A percentile compares a stretch with the other conserved stretches of the same genome.
Conservation (phyloP, 164 flowering plant genomes). For the Hamamelis virginiana region DNA sequence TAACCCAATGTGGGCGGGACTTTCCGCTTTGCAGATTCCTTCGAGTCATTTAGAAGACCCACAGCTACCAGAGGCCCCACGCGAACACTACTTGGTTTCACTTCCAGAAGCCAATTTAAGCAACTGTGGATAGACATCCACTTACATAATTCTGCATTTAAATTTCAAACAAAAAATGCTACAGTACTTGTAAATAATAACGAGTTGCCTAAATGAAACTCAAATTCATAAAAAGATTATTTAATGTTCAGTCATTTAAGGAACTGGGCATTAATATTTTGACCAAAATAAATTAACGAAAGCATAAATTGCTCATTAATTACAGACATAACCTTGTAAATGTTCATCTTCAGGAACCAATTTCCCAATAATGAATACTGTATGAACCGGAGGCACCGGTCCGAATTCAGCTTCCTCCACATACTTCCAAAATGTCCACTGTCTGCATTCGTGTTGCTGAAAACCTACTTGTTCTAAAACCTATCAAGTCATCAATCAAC, state of each 20-base stretch:
- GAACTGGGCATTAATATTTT: too few species aligned
- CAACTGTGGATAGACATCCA: conserved; percentile 68
- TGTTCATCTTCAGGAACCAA: conserved; percentile 24
- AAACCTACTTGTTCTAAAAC: conserved; percentile 51
- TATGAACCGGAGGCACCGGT: conserved; percentile 50
- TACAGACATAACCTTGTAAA: conserved; percentile 60
- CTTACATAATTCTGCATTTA: conserved; percentile 39
- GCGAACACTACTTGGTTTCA: conserved; percentile 58
- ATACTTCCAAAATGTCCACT: conserved; percentile 59
- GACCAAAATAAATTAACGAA: too few species aligned
- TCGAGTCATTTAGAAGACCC: conserved; percentile 54
- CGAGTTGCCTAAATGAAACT: too few species aligned
- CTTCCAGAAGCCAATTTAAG: conserved; percentile 50
- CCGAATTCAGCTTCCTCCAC: conserved; percentile 85
- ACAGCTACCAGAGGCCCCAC: conserved; percentile 64
- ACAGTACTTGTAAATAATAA: too few species aligned
- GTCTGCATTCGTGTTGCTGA: conserved; percentile 16
- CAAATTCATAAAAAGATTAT: too few species aligned
- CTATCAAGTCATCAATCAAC: conserved; percentile 39
- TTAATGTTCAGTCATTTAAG: too few species aligned
- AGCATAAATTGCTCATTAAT: too few species aligned
- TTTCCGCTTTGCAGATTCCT: conserved; percentile 32
- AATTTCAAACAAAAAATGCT: neutral
- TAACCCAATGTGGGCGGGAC: conserved; percentile 38
- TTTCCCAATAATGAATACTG: conserved; percentile 55